Evolutionary conservation across 352 stramenopile genomes (phyloP).

Genomic region (Blastocystis hominis): DNA sequence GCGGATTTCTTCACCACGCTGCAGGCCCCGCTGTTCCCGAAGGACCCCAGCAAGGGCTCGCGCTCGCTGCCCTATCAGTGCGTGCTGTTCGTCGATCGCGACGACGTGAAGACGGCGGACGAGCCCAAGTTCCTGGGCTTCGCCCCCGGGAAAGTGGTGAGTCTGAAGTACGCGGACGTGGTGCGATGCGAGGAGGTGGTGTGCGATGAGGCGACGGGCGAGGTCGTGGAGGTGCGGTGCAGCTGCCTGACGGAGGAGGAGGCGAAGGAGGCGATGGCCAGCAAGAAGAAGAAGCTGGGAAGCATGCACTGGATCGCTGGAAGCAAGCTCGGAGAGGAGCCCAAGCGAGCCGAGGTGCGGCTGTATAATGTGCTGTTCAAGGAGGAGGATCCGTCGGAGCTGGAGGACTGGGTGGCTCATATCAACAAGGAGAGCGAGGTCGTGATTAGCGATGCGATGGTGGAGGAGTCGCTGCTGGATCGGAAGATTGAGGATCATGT

Average conservation of each 20-base stretch:
- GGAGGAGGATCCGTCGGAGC: slow-evolving; percentile 70
- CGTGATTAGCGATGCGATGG: slow-evolving; percentile 72
- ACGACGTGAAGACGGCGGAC: slow-evolving; percentile 47
- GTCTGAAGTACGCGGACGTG: slow-evolving; percentile 86
- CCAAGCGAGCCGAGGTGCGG: slow-evolving; percentile 74
- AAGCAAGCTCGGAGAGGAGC: slow-evolving; percentile 66
- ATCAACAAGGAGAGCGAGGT: slow-evolving; percentile 70
- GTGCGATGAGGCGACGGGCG: slow-evolving; percentile 66
- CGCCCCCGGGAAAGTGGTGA: slow-evolving; percentile 82
- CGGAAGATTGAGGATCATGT: slow-evolving; percentile 61
- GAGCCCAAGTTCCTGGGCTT: slow-evolving; percentile 82
- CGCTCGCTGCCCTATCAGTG: slow-evolving; percentile 57
- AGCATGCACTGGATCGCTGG: slow-evolving; percentile 89
- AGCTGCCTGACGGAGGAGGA: slow-evolving; percentile 60
- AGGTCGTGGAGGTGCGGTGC: slow-evolving; percentile 39
- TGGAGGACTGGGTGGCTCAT: slow-evolving; percentile 71
- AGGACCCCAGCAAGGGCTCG: slow-evolving; percentile 58
- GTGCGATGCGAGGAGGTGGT: slow-evolving; percentile 81
- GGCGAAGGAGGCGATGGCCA: slow-evolving; percentile 68
- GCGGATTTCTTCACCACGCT: slow-evolving; percentile 39
- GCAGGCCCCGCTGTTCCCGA: slow-evolving; percentile 54
- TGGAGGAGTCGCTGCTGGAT: slow-evolving; percentile 69
- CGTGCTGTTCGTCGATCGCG: slow-evolving; percentile 55
- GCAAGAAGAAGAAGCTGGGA: slow-evolving; percentile 78
- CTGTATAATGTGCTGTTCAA: slow-evolving; percentile 93